Percentiles rank a stretch among this genome's conserved stretches.
These are phyloP conservation scores for Coemansia sp. DNA, from an alignment of 192 early-diverging fungal genomes.

Conservation along the genomic window DNA sequence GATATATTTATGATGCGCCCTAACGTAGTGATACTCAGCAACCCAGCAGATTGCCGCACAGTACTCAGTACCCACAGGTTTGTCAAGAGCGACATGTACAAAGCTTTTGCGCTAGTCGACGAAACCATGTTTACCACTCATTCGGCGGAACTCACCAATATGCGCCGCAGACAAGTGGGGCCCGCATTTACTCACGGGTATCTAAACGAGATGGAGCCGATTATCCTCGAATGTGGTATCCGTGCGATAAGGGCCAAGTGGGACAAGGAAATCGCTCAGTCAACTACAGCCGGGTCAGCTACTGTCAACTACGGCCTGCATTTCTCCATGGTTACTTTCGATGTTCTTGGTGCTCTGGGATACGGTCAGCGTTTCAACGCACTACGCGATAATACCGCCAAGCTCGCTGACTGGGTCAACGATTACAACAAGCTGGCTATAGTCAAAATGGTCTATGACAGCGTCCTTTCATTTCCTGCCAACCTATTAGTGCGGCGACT, in stretches of 20 bases:
- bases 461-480: constrained; percentile 15
- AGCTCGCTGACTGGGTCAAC: constrained; percentile 29
- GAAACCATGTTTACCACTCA: constrained; percentile 38
- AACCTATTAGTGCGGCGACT: constrained; percentile 7
- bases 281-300: background rate
- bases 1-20: no score
- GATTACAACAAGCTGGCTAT: constrained; percentile 10
- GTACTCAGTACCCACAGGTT: no score
- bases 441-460: constrained; percentile 1
- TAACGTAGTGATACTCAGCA: no score
- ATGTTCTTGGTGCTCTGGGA: constrained; percentile 28
- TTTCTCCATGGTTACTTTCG: constrained; percentile 32
- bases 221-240: constrained; percentile 38
- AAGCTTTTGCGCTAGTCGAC: constrained; percentile 2
- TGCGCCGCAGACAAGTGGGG: constrained; percentile 23
- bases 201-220: constrained; percentile 19
- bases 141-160: constrained; percentile 25
- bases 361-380: constrained; percentile 43
- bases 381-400: constrained; percentile 13
- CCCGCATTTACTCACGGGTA: constrained; percentile 34
- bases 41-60: no score
- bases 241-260: constrained; percentile 28
- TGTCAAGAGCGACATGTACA: background rate
- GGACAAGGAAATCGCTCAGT: constrained; percentile 14
- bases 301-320: constrained; percentile 31